Conservation (phyloP, 495 filamentous ascomycete genomes). For the Schizothecium vesticola region DNA sequence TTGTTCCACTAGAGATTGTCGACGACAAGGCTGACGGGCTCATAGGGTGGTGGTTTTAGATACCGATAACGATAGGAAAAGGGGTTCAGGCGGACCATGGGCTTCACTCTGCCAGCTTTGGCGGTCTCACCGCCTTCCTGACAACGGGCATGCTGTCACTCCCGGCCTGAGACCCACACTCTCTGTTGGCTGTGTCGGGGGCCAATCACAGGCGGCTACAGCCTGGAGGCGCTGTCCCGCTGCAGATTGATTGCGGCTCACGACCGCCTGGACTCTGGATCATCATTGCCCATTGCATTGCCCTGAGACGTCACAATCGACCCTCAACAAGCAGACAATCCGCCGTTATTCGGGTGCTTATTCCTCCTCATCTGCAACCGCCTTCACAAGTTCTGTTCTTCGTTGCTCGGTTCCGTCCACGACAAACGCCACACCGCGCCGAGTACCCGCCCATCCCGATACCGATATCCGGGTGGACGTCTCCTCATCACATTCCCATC, state of each 20-base stretch:
- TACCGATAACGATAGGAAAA: background rate
- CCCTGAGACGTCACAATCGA: constrained; percentile 8
- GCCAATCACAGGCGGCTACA: background rate
- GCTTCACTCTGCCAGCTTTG: background rate
- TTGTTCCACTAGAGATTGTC: background rate
- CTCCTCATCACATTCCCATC: background rate
- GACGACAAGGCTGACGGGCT: background rate
- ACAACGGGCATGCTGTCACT: background rate
- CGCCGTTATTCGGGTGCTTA: background rate
- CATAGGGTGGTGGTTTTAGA: too few relatives aligned
- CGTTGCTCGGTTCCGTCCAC: background rate
- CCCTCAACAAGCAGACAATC: background rate
- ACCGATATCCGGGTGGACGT: background rate
- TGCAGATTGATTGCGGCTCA: constrained; percentile 4
- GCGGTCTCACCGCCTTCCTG: background rate
- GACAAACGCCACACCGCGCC: background rate
- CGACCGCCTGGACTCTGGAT: constrained; percentile 1
- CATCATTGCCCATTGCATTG: background rate
- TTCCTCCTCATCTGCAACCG: background rate
- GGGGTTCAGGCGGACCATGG: background rate
- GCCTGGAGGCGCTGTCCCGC: constrained; percentile 2
- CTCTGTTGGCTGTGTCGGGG: background rate
- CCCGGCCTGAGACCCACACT: constrained; percentile 1
- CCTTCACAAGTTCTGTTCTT: background rate
- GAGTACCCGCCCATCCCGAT: background rate